Base-by-base conservation (phyloP, 441 rosid genomes). In the Cnidoscolus chayamansa region DNA sequence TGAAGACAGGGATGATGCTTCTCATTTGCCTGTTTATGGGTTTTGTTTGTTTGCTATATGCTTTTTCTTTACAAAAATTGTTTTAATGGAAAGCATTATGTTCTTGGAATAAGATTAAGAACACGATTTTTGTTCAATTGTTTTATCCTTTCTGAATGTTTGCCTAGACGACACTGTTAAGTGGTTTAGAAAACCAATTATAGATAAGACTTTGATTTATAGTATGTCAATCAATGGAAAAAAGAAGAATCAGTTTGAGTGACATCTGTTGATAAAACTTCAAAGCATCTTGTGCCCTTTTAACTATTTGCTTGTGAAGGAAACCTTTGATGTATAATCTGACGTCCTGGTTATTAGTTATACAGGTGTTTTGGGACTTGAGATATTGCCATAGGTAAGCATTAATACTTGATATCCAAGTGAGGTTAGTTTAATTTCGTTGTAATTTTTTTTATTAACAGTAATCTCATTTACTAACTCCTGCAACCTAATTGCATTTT, bases 21-120 rank as follows among this genome's bases (percentile, higher is more conserved):
- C 50, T 70, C 62, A 43, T 48, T 25, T 48, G 68, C 35, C 31
- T 75, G 50, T 40, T 16, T 25, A 48, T 40, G 13, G 35, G 16
- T 13, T 30, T 32, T 35, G 4, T 35, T 35, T 55, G 2, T 57
- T 15, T 70, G 17, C 11, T 62, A 32, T 12, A 30, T 67, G 30
- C 72, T 56, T 71, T 16, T 10, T 43, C 61, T 9, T 31, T 9
- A 2, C 25, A 25, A 25, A 25, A 56, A 19, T 40, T 61, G 20
- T 19, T 35, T 25, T 61, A 17, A 1, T 9, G 30, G 7, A 35
- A 31, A 51, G 45, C 47, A 20, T 48, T 62, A 45, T 67, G 65
- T 68, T 25, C 50, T 1, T 63, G 32, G 59, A 40, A 19, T 69
- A 15, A 20, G 7, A n/a, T 51, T 48, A n/a, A 45, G 8, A 10